Evolutionary conservation across 805 yeast genomes (phyloP).

Genomic region (Kuraishia floccosa): DNA sequence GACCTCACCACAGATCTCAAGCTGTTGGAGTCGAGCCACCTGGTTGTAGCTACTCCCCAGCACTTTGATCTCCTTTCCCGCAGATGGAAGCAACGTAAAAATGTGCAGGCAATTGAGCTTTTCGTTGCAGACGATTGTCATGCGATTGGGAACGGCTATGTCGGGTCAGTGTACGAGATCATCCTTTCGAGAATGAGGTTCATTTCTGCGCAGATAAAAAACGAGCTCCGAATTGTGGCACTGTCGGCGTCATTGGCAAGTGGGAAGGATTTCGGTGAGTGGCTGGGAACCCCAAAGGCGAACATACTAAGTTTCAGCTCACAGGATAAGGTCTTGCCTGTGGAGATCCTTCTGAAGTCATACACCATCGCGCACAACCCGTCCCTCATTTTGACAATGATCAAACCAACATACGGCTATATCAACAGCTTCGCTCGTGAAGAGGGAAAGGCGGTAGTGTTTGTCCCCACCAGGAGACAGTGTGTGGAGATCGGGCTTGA

Average conservation of each 20-base stretch:
- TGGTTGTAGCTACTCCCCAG: slow-evolving; percentile 67
- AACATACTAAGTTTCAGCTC: slow-evolving; percentile 65
- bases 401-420: slow-evolving; percentile 34
- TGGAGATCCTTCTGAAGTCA: slow-evolving; percentile 47
- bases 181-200: slow-evolving; percentile 62
- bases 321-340: slow-evolving; percentile 39
- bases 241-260: slow-evolving; percentile 62
- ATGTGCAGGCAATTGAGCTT: slow-evolving; percentile 55
- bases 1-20: slow-evolving; percentile 44
- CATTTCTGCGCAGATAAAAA: slow-evolving; percentile 55
- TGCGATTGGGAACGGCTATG: slow-evolving; percentile 39
- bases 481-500: slow-evolving; percentile 41
- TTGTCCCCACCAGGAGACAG: slow-evolving; percentile 43
- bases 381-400: slow-evolving; percentile 38
- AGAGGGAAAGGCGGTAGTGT: slow-evolving; percentile 31
- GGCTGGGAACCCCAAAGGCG: slow-evolving; percentile 65
- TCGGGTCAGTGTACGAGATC: slow-evolving; percentile 60
- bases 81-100: slow-evolving; percentile 73
- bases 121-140: slow-evolving; percentile 71
- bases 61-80: slow-evolving; percentile 68
- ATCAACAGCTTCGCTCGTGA: slow-evolving; percentile 20
- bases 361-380: slow-evolving; percentile 36
- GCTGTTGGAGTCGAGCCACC: slow-evolving; percentile 46
- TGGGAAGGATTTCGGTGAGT: slow-evolving; percentile 69
- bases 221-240: slow-evolving; percentile 50